A percentile compares a stretch with the other conserved stretches of the same genome.
These are phyloP conservation scores for Calonectria hongkongensis DNA, from an alignment of 2,329 filamentous ascomycete genomes.

Conservation along the genomic window DNA sequence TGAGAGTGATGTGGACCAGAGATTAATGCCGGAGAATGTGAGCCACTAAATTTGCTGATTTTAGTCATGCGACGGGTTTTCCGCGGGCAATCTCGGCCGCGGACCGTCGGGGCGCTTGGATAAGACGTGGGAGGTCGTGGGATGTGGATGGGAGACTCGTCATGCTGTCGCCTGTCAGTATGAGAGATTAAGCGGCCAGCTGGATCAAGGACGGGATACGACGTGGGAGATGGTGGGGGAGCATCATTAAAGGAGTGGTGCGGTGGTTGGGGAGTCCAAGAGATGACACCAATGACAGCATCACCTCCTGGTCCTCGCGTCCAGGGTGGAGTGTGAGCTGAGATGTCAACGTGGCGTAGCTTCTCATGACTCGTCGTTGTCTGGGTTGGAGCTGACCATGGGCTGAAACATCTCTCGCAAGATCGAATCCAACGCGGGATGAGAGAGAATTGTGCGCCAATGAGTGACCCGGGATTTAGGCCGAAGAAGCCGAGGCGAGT, in stretches of 20 bases:
- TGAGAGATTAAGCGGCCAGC: constrained; percentile 19
- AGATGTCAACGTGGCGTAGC: background rate
- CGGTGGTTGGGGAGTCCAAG: background rate
- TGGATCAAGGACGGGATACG: background rate
- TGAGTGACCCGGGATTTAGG: background rate
- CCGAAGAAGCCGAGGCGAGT: background rate
- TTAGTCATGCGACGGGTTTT: constrained; percentile 18
- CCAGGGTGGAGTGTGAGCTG: background rate
- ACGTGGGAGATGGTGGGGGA: constrained; percentile 4
- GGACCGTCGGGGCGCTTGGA: background rate
- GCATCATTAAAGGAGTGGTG: background rate
- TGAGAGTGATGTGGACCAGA: background rate
- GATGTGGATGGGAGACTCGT: background rate
- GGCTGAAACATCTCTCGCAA: background rate
- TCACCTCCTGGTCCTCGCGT: background rate
- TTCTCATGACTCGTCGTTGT: background rate
- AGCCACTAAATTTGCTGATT: background rate
- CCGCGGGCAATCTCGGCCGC: background rate
- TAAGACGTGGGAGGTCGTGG: constrained; percentile 13
- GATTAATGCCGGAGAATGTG: background rate
- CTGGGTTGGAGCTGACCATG: background rate
- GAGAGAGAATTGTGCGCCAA: background rate
- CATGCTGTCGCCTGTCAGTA: background rate
- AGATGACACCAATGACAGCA: background rate
- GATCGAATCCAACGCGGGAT: background rate